Evolutionary conservation across 2,329 filamentous ascomycete species (phyloP).

Genomic region (Diaporthe sp.): DNA sequence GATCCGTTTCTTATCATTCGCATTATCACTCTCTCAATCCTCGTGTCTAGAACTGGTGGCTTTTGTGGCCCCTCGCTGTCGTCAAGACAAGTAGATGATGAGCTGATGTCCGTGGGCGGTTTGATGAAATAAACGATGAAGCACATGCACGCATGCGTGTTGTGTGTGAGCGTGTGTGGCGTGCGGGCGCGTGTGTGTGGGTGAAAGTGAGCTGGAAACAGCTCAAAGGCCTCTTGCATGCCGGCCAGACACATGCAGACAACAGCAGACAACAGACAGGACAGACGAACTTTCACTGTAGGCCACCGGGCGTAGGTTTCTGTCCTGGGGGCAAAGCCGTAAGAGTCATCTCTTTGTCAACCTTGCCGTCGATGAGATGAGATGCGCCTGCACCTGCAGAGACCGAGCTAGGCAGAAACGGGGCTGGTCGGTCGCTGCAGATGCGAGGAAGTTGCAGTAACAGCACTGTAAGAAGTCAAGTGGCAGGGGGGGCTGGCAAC

Average conservation of each 20-base stretch:
- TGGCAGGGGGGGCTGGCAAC: conserved; percentile 19
- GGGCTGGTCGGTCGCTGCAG: conserved; percentile 35
- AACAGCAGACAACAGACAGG: conserved; percentile 1
- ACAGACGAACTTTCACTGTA: neutral
- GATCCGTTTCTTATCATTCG: neutral
- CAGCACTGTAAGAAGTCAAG: conserved; percentile 24
- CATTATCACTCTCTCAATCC: conserved; percentile 23
- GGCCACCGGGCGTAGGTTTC: neutral
- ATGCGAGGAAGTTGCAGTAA: conserved; percentile 16
- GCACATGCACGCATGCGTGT: neutral
- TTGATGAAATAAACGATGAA: neutral
- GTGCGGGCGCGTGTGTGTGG: neutral
- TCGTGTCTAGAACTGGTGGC: neutral
- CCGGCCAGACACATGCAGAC: neutral
- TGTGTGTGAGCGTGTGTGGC: neutral
- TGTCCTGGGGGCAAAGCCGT: neutral
- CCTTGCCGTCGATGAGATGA: conserved; percentile 36
- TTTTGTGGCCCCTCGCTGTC: neutral
- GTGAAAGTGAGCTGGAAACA: neutral
- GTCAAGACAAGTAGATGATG: neutral
- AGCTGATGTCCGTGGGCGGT: conserved; percentile 9
- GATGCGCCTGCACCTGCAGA: conserved; percentile 30
- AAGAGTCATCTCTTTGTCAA: conserved; percentile 32
- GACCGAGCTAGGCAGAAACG: conserved; percentile 42
- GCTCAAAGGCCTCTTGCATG: conserved; percentile 15